Conservation (phyloP, 805 yeast species). For the Candida maesae region DNA sequence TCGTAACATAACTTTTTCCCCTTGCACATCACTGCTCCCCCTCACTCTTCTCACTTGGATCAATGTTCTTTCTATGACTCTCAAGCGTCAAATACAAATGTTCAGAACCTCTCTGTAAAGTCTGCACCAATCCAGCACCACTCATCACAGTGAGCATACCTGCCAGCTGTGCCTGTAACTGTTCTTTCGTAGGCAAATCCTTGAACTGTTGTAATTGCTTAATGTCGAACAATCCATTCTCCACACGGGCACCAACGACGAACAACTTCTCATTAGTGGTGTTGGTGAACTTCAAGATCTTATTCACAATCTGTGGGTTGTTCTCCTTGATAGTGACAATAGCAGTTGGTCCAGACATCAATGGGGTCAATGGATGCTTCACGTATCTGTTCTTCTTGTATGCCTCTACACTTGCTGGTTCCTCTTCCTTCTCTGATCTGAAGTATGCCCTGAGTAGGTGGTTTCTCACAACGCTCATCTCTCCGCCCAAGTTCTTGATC, state of each 20-base stretch:
- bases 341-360: conserved; percentile 85
- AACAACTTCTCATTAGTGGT: conserved; percentile 69
- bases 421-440: conserved; percentile 60
- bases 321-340: conserved; percentile 62
- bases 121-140: conserved; percentile 85
- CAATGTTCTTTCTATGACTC: conserved; percentile 47
- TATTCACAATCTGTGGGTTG: conserved; percentile 65
- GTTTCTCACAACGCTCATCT: conserved; percentile 64
- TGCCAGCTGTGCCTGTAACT: conserved; percentile 75
- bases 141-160: conserved; percentile 81
- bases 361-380: conserved; percentile 64
- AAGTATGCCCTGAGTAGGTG: conserved; percentile 71
- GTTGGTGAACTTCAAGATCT: conserved; percentile 58
- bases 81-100: conserved; percentile 72
- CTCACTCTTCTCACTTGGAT: conserved; percentile 21
- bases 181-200: conserved; percentile 65
- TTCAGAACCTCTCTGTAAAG: conserved; percentile 68
- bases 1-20: background rate
- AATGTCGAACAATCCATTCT: conserved; percentile 50
- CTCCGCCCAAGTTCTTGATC: conserved; percentile 63
- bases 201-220: conserved; percentile 59
- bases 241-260: conserved; percentile 82
- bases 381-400: conserved; percentile 37
- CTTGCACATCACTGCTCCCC: conserved; percentile 1
- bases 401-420: conserved; percentile 68